phyloP scores from a whole-genome alignment of 441 rosid species.

The Syzygium syzygioides region DNA sequence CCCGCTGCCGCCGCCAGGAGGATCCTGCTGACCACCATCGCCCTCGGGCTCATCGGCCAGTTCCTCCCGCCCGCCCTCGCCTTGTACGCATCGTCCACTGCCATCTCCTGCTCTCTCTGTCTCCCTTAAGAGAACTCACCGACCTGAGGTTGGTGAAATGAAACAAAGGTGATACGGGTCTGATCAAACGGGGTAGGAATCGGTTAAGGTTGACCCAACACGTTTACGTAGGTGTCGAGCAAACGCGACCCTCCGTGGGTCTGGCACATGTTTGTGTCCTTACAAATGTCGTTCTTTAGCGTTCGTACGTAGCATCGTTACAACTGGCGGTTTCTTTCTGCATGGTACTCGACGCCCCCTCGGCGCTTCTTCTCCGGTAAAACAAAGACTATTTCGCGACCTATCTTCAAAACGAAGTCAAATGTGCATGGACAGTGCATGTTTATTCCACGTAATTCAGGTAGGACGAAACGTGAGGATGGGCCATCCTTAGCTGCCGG shows the following conservation, averaged over 20 bases:
- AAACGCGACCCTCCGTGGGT: background rate
- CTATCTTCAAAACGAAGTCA: background rate
- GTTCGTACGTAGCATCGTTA: background rate
- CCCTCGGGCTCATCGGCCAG: background rate
- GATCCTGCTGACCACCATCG: background rate
- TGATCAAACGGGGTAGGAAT: background rate
- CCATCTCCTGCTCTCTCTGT: background rate
- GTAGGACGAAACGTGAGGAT: background rate
- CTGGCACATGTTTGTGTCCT: fast-evolving
- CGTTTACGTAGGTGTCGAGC: background rate
- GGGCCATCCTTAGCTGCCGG: background rate
- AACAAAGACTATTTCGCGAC: background rate
- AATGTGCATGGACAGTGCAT: background rate
- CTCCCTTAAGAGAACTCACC: background rate
- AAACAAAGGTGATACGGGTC: background rate
- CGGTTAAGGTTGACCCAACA: background rate
- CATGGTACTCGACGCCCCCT: background rate
- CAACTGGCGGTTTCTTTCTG: background rate
- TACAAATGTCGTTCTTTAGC: background rate
- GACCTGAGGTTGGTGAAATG: background rate
- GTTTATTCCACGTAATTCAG: fast-evolving
- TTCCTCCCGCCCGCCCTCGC: background rate
- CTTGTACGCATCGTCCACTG: background rate
- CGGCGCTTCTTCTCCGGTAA: background rate
- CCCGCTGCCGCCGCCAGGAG: background rate